These are phyloP conservation scores for Coemansia sp. DNA, from an alignment of 192 early-diverging fungal genomes.

Conservation along the genomic window DNA sequence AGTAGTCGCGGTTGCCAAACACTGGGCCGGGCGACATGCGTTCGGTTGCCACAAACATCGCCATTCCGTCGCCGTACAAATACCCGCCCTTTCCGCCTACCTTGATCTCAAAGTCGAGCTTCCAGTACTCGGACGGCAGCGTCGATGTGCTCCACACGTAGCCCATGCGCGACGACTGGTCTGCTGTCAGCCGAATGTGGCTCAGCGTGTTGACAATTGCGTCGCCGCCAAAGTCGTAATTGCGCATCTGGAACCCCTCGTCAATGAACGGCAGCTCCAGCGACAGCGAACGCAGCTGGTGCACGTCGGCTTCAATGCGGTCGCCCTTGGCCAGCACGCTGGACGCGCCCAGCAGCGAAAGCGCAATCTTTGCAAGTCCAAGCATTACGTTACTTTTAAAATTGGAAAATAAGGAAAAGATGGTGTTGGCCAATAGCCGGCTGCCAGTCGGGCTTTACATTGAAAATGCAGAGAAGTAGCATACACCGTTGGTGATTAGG, in stretches of 20 bases:
- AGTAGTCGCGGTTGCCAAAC: conserved; percentile 85
- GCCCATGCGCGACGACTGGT: conserved; percentile 76
- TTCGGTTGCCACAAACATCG: conserved; percentile 88
- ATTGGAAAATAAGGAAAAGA: conserved; percentile 2
- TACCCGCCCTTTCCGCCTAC: conserved; percentile 72
- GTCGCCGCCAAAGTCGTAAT: conserved; percentile 96
- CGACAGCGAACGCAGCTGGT: conserved; percentile 33
- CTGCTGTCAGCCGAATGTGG: conserved; percentile 83
- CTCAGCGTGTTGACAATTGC: conserved; percentile 84
- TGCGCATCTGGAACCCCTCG: conserved; percentile 76
- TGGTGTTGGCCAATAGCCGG: not conserved
- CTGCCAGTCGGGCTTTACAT: not conserved
- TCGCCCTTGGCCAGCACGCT: conserved; percentile 16
- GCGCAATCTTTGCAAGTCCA: conserved; percentile 34
- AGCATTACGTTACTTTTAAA: conserved; percentile 12
- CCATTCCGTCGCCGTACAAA: conserved; percentile 95
- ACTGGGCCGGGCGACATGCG: conserved; percentile 72
- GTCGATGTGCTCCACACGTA: conserved; percentile 69
- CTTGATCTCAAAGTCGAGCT: conserved; percentile 92
- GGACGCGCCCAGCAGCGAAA: conserved; percentile 18
- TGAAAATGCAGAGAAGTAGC: not conserved
- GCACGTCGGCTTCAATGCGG: conserved; percentile 40
- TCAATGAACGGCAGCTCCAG: conserved; percentile 57
- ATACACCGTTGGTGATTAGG: too few species aligned
- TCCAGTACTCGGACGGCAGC: conserved; percentile 52